Conservation (phyloP, 148 eudicot species). For the Amaranthus hypochondriacus region DNA sequence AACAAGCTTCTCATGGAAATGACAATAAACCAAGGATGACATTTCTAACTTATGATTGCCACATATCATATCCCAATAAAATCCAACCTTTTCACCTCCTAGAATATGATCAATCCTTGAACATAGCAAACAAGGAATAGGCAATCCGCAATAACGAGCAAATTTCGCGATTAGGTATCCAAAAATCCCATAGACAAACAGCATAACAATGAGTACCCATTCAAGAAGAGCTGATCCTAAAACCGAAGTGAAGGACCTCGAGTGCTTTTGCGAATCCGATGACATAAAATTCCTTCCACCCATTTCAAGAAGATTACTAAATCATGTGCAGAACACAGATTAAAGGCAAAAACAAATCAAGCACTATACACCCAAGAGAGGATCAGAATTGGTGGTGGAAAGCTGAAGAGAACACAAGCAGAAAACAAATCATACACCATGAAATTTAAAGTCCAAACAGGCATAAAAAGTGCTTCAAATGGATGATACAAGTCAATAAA, state of each 20-base stretch:
- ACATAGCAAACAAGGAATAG: slow-evolving; percentile 79
- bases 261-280: slow-evolving; percentile 25
- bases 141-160: slow-evolving; percentile 63
- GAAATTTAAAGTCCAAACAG: not conserved
- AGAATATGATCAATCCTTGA: slow-evolving; percentile 83
- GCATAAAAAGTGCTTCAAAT: not conserved
- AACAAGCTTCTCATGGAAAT: slow-evolving; percentile 63
- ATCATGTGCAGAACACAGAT: slow-evolving; percentile 22
- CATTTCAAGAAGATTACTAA: slow-evolving; percentile 36
- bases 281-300: slow-evolving; percentile 33
- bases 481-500: not conserved
- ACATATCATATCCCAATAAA: slow-evolving; percentile 77
- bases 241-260: slow-evolving; percentile 27
- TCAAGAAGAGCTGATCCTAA: slow-evolving; percentile 66
- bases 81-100: slow-evolving; percentile 50
- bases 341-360: not conserved
- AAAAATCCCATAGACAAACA: slow-evolving; percentile 61
- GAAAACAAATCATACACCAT: not conserved
- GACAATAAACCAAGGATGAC: slow-evolving; percentile 67
- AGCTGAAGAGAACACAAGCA: slow-evolving; percentile 18
- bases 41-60: slow-evolving; percentile 64
- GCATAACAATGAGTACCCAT: slow-evolving; percentile 69
- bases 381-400: not conserved
- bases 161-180: slow-evolving; percentile 64
- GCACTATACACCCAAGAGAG: not conserved